These are phyloP conservation scores for Penicillium corylophilum DNA, from an alignment of 2,329 filamentous ascomycete species.

Conservation along the genomic window DNA sequence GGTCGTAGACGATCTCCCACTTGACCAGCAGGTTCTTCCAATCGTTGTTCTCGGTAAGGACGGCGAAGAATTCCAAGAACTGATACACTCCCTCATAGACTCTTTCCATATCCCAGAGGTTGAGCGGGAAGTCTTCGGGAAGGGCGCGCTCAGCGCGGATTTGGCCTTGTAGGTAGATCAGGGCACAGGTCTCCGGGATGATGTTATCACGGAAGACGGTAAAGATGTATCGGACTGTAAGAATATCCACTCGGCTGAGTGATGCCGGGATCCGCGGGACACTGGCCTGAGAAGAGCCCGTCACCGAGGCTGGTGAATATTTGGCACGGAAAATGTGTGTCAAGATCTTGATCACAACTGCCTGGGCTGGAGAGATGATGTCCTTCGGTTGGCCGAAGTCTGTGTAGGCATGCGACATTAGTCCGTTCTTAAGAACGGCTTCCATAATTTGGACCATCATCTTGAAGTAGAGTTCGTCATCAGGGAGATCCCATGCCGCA, in stretches of 20 bases:
- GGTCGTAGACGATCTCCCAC: conserved; percentile 87
- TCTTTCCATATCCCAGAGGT: conserved; percentile 96
- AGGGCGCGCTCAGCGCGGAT: conserved; percentile 75
- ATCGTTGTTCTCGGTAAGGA: conserved; percentile 79
- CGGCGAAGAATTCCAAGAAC: conserved; percentile 90
- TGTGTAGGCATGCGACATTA: conserved; percentile 90
- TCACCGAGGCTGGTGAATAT: conserved; percentile 48
- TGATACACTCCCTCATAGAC: conserved; percentile 94
- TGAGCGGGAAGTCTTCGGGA: conserved; percentile 85
- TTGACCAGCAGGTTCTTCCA: conserved; percentile 83
- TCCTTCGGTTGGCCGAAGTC: conserved; percentile 90
- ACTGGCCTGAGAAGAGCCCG: conserved; percentile 54
- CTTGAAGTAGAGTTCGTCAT: conserved; percentile 92
- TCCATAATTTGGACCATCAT: conserved; percentile 96
- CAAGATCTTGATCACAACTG: conserved; percentile 84
- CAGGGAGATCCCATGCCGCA: conserved; percentile 92
- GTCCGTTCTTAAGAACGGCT: conserved; percentile 81
- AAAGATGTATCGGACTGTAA: conserved; percentile 83
- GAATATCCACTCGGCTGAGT: conserved; percentile 56
- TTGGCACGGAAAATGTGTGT: conserved; percentile 80
- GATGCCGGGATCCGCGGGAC: conserved; percentile 57
- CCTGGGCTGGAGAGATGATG: conserved; percentile 92
- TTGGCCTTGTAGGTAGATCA: conserved; percentile 90
- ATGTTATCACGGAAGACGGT: conserved; percentile 89
- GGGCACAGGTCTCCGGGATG: conserved; percentile 88